These are phyloP conservation scores for Collariella sp. DNA, from an alignment of 495 filamentous ascomycete genomes.

Conservation along the genomic window DNA sequence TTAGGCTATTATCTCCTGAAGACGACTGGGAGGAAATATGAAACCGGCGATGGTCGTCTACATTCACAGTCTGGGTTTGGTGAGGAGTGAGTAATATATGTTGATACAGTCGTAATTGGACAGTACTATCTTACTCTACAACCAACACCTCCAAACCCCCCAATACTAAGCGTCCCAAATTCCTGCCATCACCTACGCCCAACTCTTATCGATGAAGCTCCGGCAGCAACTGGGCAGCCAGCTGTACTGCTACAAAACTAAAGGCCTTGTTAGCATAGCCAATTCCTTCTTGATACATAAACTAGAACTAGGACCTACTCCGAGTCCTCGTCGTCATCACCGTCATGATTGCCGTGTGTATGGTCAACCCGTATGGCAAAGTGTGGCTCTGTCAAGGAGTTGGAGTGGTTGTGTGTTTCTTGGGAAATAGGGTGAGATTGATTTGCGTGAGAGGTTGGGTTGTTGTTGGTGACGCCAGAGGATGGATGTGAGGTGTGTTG, in stretches of 20 bases:
- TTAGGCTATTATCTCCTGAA: too few species aligned
- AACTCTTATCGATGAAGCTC: constrained; percentile 14
- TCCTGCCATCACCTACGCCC: too few species aligned
- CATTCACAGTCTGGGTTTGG: too few species aligned
- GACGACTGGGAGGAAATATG: too few species aligned
- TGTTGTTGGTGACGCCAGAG: neutral
- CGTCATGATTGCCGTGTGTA: neutral
- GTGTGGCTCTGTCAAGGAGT: neutral
- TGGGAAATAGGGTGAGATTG: neutral
- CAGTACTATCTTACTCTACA: too few species aligned
- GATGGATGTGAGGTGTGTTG: neutral
- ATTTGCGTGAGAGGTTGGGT: neutral
- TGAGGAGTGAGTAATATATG: too few species aligned
- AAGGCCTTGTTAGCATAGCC: neutral
- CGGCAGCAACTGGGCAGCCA: constrained; percentile 19
- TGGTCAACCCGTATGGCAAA: neutral
- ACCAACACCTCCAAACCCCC: too few species aligned
- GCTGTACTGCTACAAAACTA: constrained; percentile 8
- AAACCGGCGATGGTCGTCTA: too few species aligned
- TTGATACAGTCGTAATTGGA: too few species aligned
- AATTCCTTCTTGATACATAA: neutral
- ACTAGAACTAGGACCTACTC: neutral
- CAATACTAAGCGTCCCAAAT: neutral
- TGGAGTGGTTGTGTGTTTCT: neutral
- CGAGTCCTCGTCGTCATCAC: neutral